Evolutionary conservation across 352 stramenopile species (phyloP), one percentile per base, ranked within the genome.

Genomic region (Globisporangium irregulare): DNA sequence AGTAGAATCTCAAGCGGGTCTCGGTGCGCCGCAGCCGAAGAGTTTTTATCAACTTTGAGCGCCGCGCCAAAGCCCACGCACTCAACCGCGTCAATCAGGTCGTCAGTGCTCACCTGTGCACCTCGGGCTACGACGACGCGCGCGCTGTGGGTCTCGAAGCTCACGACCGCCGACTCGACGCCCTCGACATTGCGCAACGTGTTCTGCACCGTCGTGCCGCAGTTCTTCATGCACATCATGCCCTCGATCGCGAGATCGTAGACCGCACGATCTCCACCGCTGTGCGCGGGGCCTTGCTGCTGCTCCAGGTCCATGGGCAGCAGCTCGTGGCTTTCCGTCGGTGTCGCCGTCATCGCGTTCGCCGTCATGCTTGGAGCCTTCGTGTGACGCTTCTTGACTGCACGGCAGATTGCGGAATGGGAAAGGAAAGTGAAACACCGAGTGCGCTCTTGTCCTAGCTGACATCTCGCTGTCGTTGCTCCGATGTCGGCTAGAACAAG

Each of bases 171-270:
- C 20, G 74, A 72, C n/a, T 72, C 55, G 18, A 97, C 91, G 51
- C 91, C 90, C 7, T 77, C 61, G 43, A 97, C 81, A 24, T 36
- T 64, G 8, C 73, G 70, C 62, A 98, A 76, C 48, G 92, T 86
- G 57, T 68, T 86, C 73, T 93, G 77, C 24, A 97, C 91, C 2
- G 91, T 98, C 18, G 66, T 94, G 62, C 97, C 97, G 75, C 94
- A 97, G 77, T 98, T 98, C 61, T 98, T 98, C 84, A 98, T 94
- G 65, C 92, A 98, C 77, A 96, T 97, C 86, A 98, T 98, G 60
- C 94, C 93, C 65, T 99, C 96, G 48, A 99, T 86, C 48, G 73
- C 75, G 24, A 97, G 87, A 61, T 89, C 70, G 51, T 86, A 78
- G 41, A 83, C 73, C 7, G 12, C 32, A 5, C 43, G 43, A 18